A percentile compares a stretch with the other conserved stretches of the same genome.
These are phyloP conservation scores for Xylaria grammica DNA, from an alignment of 495 filamentous ascomycete species.

Conservation along the genomic window DNA sequence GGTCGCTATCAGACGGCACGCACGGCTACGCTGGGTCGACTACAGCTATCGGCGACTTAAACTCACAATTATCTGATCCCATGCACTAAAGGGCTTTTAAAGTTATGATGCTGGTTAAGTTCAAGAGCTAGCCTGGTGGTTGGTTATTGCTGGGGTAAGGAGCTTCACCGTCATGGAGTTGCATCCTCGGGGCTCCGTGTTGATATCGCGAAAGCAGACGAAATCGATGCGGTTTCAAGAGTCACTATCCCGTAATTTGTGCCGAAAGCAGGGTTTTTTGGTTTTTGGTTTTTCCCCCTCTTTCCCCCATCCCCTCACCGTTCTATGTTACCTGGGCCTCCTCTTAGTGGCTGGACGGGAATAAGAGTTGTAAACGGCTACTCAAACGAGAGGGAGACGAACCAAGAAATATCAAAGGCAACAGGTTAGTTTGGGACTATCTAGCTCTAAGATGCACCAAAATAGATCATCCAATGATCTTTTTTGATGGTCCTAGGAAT, in stretches of 20 bases:
- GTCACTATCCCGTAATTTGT: background rate
- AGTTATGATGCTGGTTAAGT: background rate
- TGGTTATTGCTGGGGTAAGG: background rate
- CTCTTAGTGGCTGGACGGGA: no score
- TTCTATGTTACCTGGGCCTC: no score
- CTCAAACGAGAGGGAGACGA: background rate
- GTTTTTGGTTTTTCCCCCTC: no score
- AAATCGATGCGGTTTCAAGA: background rate
- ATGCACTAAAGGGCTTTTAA: background rate
- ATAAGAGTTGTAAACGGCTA: background rate
- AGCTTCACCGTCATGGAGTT: background rate
- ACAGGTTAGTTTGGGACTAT: background rate
- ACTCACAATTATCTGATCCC: no score
- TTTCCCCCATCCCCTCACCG: no score
- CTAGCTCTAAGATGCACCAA: background rate
- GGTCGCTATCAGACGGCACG: no score
- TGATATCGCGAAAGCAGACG: background rate
- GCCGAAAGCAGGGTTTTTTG: no score
- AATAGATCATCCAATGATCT: no score
- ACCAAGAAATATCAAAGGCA: background rate
- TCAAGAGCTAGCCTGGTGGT: conserved; percentile 2
- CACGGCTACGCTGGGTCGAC: no score
- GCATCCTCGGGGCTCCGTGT: background rate
- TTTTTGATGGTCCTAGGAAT: background rate
- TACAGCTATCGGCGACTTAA: no score